Base-by-base conservation (phyloP, 805 yeast genomes). In the Candida palmyrensis region DNA sequence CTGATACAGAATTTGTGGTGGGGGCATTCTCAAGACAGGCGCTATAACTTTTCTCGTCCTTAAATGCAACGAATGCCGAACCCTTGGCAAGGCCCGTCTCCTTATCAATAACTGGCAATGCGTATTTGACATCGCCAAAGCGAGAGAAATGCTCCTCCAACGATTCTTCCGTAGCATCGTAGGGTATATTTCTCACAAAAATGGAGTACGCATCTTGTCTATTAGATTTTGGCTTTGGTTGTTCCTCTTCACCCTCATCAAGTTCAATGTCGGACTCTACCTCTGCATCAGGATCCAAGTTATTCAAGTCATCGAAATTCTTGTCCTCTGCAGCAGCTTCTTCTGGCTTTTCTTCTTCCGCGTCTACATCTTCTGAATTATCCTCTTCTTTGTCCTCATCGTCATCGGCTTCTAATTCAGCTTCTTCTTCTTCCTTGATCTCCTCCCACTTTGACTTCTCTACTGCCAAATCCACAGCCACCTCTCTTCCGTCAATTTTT, bases 61-160 rank as follows among this genome's bases (percentile, higher is more conserved):
- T 58, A 53, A 92, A 92, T 0, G 96, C 95, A 27, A 92, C 95
- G 54, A 92, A 92, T 0, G 96, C 98, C 1, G 96, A 82, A 41
- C 98, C 98, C 54, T 73, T 84, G 9, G 97, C 90, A 39, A 85
- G 64, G 5, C 94, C 95, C 2, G 95, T 79, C 35, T 69, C 82
- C 50, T 69, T 83, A 51, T 92, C 98, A 41, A 82, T 68, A 10
- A 92, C 98, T 0, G 97, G 96, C 28, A 92, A 69, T 1, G 98
- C 98, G 54, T 88, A 92, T 47, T 82, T 81, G 15, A 92, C 87
- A 5, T 83, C 73, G 9, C 98, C 98, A 54, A 92, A 88, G 45
- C 77, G 73, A 37, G 62, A 58, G 49, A 92, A 92, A 55, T 90
- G 97, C 33, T 78, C 86, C 30, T 66, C 70, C 25, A 92, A 67